These are phyloP conservation scores for Mariannaea elegans DNA, from an alignment of 2,329 filamentous ascomycete species.

Conservation along the genomic window DNA sequence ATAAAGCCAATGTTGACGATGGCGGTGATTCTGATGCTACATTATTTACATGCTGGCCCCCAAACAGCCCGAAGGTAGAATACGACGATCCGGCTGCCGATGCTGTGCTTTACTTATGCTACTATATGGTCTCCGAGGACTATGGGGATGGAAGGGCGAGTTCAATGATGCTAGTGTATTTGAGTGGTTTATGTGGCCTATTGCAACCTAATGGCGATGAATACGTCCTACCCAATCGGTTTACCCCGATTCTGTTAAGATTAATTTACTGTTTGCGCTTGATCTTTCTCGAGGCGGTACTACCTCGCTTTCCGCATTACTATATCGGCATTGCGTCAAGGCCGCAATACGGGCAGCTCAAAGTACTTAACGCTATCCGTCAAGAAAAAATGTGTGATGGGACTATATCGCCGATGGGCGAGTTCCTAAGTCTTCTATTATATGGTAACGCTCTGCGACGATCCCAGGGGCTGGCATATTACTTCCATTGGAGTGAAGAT, in stretches of 20 bases:
- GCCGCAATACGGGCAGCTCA: constrained; percentile 1
- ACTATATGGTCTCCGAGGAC: constrained; percentile 1
- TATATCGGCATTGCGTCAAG: neutral
- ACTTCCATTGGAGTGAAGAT: constrained; percentile 13
- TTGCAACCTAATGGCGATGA: neutral
- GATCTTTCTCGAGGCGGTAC: constrained; percentile 6
- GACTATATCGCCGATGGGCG: neutral
- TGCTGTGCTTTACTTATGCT: constrained; percentile 4
- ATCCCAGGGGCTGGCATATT: neutral
- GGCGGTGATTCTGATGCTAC: neutral
- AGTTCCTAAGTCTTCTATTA: constrained; percentile 11
- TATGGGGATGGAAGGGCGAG: constrained; percentile 5
- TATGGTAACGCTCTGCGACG: constrained; percentile 1
- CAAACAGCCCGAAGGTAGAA: neutral
- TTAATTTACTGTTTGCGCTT: constrained; percentile 8
- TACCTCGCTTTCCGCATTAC: neutral
- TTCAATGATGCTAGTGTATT: constrained; percentile 10
- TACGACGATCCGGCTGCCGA: neutral
- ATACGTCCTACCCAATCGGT: neutral
- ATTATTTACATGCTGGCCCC: neutral
- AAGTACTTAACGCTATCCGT: neutral
- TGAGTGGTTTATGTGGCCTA: constrained; percentile 1
- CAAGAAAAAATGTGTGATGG: neutral
- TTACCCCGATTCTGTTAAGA: constrained; percentile 1
- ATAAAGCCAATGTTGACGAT: neutral